These are phyloP conservation scores for Globisporangium takayamanum DNA, from an alignment of 352 stramenopile species.

Conservation along the genomic window DNA sequence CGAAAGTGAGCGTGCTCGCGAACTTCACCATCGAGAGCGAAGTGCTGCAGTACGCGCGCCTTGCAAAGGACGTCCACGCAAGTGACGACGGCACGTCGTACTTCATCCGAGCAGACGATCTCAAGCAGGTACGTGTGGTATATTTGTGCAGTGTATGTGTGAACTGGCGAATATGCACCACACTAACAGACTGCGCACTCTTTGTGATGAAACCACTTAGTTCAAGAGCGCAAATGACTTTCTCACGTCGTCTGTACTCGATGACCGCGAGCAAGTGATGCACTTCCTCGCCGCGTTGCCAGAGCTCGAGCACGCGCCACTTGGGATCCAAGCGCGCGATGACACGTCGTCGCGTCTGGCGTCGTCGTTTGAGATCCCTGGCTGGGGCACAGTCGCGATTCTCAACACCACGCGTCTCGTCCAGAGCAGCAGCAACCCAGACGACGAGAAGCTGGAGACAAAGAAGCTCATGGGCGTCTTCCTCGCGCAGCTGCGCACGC, in stretches of 20 bases:
- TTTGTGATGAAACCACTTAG: constrained; percentile 17
- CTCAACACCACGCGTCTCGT: constrained; percentile 28
- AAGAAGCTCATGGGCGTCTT: constrained; percentile 68
- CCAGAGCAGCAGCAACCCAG: background rate
- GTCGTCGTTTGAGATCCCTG: constrained; percentile 65
- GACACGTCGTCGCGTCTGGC: constrained; percentile 16
- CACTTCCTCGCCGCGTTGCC: constrained; percentile 75
- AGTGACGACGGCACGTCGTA: constrained; percentile 23
- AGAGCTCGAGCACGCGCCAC: constrained; percentile 30
- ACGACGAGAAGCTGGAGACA: constrained; percentile 16
- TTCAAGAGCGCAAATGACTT: constrained; percentile 81
- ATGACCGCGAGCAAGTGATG: constrained; percentile 66
- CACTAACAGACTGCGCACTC: background rate
- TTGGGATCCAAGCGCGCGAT: constrained; percentile 37
- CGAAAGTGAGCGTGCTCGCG: constrained; percentile 48
- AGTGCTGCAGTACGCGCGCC: constrained; percentile 53
- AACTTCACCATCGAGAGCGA: constrained; percentile 68
- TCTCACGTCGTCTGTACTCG: constrained; percentile 50
- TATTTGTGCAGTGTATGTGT: background rate
- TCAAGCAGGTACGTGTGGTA: constrained; percentile 45
- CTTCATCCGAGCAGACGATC: constrained; percentile 49
- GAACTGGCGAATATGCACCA: background rate
- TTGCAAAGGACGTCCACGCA: constrained; percentile 48
- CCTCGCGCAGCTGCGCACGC: constrained; percentile 48
- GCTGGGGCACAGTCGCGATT: constrained; percentile 58